Conservation (phyloP, 768 basidiomycete species). For the Naganishia kalamii region DNA sequence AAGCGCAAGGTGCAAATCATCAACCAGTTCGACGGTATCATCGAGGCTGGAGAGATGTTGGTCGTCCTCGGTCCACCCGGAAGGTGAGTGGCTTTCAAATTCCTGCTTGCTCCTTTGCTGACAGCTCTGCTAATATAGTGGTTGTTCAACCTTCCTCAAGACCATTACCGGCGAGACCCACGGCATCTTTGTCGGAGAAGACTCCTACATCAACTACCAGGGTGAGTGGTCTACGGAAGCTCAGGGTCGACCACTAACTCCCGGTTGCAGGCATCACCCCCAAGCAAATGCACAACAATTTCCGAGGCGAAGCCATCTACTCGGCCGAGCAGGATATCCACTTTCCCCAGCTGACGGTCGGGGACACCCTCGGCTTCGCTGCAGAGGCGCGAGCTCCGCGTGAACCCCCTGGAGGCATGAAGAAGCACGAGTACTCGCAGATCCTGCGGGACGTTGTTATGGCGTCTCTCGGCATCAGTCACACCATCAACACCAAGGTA, state of each 20-base stretch:
- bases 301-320: slow-evolving; percentile 49
- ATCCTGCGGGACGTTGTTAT: slow-evolving; percentile 54
- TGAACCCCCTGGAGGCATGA: slow-evolving; percentile 33
- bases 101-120: neutral
- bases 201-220: slow-evolving; percentile 40
- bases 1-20: slow-evolving; percentile 52
- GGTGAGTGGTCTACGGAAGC: slow-evolving; percentile 27
- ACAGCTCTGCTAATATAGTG: slow-evolving; percentile 25
- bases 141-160: slow-evolving; percentile 53
- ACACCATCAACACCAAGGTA: slow-evolving; percentile 60
- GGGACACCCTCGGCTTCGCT: slow-evolving; percentile 40
- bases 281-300: slow-evolving; percentile 51
- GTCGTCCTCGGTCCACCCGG: slow-evolving; percentile 51
- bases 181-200: slow-evolving; percentile 38
- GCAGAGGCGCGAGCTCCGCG: slow-evolving; percentile 16
- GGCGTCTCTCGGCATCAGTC: slow-evolving; percentile 69
- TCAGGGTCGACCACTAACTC: neutral
- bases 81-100: slow-evolving; percentile 30
- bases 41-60: slow-evolving; percentile 72
- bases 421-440: slow-evolving; percentile 46
- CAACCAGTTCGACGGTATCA: slow-evolving; percentile 58
- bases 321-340: slow-evolving; percentile 48
- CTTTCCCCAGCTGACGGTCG: slow-evolving; percentile 46
- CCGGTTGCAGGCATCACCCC: slow-evolving; percentile 45
- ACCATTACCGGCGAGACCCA: slow-evolving; percentile 50